phyloP scores from a whole-genome alignment of 2,329 filamentous ascomycete species.

The Calonectria hongkongensis region DNA sequence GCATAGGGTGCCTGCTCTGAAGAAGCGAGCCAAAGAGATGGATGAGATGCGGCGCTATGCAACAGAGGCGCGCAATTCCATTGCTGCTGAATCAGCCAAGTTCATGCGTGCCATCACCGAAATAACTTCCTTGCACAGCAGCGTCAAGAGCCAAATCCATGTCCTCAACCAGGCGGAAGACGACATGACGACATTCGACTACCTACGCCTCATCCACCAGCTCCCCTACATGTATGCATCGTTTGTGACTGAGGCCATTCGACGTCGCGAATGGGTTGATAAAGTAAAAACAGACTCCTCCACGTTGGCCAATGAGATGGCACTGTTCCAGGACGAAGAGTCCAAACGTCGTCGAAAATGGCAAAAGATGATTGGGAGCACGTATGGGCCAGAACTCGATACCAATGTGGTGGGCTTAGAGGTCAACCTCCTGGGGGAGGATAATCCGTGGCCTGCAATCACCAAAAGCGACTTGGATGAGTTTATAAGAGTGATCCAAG shows the following conservation, averaged over 20 bases:
- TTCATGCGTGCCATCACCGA: constrained; percentile 90
- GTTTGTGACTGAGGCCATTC: constrained; percentile 88
- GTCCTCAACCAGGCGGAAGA: constrained; percentile 83
- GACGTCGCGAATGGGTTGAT: constrained; percentile 91
- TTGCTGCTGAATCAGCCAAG: constrained; percentile 78
- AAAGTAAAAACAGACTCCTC: constrained; percentile 93
- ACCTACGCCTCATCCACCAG: constrained; percentile 86
- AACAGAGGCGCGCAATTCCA: constrained; percentile 79
- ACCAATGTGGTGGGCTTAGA: constrained; percentile 85
- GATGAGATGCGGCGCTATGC: constrained; percentile 75
- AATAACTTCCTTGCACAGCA: constrained; percentile 84
- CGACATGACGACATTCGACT: constrained; percentile 86
- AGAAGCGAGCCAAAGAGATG: constrained; percentile 76
- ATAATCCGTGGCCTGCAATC: constrained; percentile 86
- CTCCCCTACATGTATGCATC: constrained; percentile 94
- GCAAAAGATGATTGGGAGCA: constrained; percentile 88
- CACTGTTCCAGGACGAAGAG: constrained; percentile 93
- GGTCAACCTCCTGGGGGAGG: constrained; percentile 87
- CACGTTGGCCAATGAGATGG: constrained; percentile 93
- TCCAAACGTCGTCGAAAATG: constrained; percentile 91
- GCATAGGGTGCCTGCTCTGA: constrained; percentile 75
- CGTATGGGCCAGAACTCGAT: constrained; percentile 81
- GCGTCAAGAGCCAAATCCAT: constrained; percentile 82
- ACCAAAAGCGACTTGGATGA: constrained; percentile 84
- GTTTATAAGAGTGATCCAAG: constrained; percentile 80